Base-by-base conservation (phyloP, 2,329 filamentous ascomycete species). In the Metarhizium anisopliae region DNA sequence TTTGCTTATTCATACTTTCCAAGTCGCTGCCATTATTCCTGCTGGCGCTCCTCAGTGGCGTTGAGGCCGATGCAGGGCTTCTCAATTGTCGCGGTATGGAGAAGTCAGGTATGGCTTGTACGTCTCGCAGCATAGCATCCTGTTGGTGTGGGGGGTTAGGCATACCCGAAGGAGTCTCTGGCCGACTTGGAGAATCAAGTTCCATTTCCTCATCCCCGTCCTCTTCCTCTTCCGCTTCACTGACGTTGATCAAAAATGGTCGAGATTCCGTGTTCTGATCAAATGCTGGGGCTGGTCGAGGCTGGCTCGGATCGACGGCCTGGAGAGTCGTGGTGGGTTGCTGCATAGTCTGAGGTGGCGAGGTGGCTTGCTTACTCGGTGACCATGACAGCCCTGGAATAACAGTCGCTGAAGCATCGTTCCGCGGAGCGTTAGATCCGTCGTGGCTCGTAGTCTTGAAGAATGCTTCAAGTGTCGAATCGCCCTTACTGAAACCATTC, bases 231-330 rank as follows among this genome's bases (percentile, higher is more conserved):
- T 83, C 80, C 42, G 80, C 78, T 6, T 95, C 92, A 66, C 90
- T 95, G 43, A 95, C 86, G 60, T 95, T 83, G 61, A 96, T 95
- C 43, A 96, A 81, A 53, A 95, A 80, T 2, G 80, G 80, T 52
- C 84, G 77, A 29, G 85, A 77, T 53, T 79, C 74, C 29, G 77
- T 75, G 50, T 75, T 76, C 49, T 85, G 81, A 13, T 80, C 81
- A 62, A 86, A 85, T 2, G 51, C 29, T 36, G 51, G 42, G 25
- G 51, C n/a, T 13, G n/a, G 16, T 16, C 20, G 40, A 16, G 35
- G 7, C n/a, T 66, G 63, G 14, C 75, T 71, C 20, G 76, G 74
- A n/a, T 82, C 80, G 58, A 88, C 83, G 59, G 88, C 85, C 64
- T 91, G 87, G 4, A 86, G 80, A 13, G 89, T 86, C 45, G 88